These are phyloP conservation scores for Gomphus bonarii DNA, from an alignment of 1,284 basidiomycete species.

Conservation along the genomic window DNA sequence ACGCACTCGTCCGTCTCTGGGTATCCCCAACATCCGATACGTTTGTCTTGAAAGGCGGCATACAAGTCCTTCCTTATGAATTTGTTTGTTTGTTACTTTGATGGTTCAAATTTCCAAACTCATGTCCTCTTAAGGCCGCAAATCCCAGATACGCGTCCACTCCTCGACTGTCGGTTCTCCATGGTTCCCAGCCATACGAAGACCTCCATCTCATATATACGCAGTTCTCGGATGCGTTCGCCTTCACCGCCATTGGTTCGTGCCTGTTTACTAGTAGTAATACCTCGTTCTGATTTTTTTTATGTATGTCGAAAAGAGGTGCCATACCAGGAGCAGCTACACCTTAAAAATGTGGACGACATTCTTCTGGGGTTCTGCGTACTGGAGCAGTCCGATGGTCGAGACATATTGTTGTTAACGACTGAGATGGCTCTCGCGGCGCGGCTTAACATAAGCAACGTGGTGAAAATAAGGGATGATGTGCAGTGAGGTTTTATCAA, in stretches of 20 bases:
- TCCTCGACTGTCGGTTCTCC: slow-evolving; percentile 49
- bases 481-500: slow-evolving; percentile 35
- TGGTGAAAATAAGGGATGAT: slow-evolving; percentile 45
- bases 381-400: slow-evolving; percentile 30
- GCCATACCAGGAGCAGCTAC: slow-evolving; percentile 59
- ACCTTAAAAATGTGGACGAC: slow-evolving; percentile 56
- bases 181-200: slow-evolving; percentile 21
- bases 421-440: slow-evolving; percentile 45
- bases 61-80: slow-evolving; percentile 55
- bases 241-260: slow-evolving; percentile 11
- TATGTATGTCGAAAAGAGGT: slow-evolving; percentile 21
- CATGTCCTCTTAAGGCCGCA: neutral
- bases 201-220: slow-evolving; percentile 10
- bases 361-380: slow-evolving; percentile 62
- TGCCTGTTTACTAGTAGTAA: slow-evolving; percentile 28
- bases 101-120: neutral
- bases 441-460: slow-evolving; percentile 19
- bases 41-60: slow-evolving; percentile 38
- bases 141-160: slow-evolving; percentile 4
- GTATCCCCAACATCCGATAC: slow-evolving; percentile 31
- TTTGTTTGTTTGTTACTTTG: slow-evolving; percentile 38
- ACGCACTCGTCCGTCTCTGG: slow-evolving; percentile 39
- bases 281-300: neutral
- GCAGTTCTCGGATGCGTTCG: slow-evolving; percentile 41
- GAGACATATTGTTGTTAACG: slow-evolving; percentile 50